A percentile compares a stretch with the other conserved stretches of the same genome.
phyloP scores from a whole-genome alignment of 208 protist species.

The Trypanosoma vivax region DNA sequence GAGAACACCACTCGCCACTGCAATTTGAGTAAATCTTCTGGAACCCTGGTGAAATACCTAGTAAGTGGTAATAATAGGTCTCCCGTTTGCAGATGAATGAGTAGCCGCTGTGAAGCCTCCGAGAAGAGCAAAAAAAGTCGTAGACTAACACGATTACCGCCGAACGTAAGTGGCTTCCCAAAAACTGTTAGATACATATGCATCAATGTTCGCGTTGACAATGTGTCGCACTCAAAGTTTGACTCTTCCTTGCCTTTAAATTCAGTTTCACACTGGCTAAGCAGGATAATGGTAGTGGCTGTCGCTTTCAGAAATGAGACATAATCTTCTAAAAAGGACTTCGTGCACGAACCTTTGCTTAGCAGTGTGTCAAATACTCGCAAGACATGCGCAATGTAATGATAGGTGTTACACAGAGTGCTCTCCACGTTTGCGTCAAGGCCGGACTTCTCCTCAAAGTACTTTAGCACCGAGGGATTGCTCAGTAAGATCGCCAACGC shows the following conservation, averaged over 20 bases:
- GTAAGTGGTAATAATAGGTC: not conserved
- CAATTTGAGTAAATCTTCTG: conserved; percentile 14
- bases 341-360: not conserved
- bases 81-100: conserved; percentile 14
- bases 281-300: conserved; percentile 6
- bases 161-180: conserved; percentile 7
- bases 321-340: conserved; percentile 13
- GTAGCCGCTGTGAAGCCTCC: conserved; percentile 10
- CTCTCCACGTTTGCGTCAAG: not conserved
- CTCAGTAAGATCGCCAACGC: conserved; percentile 3
- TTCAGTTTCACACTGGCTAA: conserved; percentile 16
- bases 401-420: not conserved
- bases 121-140: conserved; percentile 13
- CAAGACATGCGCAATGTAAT: not conserved
- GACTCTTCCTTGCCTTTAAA: not conserved
- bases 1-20: conserved; percentile 16
- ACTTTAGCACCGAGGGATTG: not conserved
- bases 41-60: not conserved
- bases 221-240: not conserved
- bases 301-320: conserved; percentile 9
- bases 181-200: conserved; percentile 5
- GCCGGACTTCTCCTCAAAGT: not conserved
- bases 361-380: not conserved
- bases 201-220: not conserved
- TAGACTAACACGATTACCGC: not conserved